Evolutionary conservation across 1,139 yeast genomes (phyloP).

Genomic region (Kodamaea sp.): DNA sequence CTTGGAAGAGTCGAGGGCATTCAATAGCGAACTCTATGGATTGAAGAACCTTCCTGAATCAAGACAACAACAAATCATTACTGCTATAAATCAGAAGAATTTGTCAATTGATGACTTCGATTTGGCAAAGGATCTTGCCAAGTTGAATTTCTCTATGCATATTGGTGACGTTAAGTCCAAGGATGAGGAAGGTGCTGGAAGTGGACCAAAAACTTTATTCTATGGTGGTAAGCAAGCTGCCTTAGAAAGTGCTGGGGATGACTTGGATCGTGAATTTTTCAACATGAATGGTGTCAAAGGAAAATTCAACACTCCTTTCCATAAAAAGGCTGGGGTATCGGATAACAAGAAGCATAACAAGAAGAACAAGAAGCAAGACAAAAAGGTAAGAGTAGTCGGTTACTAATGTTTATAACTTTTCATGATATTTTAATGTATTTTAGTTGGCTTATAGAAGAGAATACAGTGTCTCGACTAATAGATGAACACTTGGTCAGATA

Average conservation of each 20-base stretch:
- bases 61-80: conserved; percentile 68
- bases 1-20: conserved; percentile 53
- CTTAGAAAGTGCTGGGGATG: conserved; percentile 72
- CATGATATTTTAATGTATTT: background rate
- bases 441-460: too few relatives aligned
- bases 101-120: conserved; percentile 56
- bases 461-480: too few relatives aligned
- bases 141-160: conserved; percentile 79
- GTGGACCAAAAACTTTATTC: conserved; percentile 46
- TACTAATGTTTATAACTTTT: conserved; percentile 20
- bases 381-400: conserved; percentile 45
- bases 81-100: conserved; percentile 59
- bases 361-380: conserved; percentile 68
- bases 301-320: conserved; percentile 70
- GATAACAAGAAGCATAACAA: conserved; percentile 61
- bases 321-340: conserved; percentile 42
- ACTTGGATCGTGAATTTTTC: conserved; percentile 83
- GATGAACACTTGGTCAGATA: too few relatives aligned
- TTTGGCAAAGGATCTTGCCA: conserved; percentile 66
- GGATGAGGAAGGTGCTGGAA: conserved; percentile 23
- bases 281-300: conserved; percentile 66
- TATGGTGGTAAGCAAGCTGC: conserved; percentile 86
- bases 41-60: conserved; percentile 66
- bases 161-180: conserved; percentile 38
- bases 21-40: conserved; percentile 73